These are phyloP conservation scores for Elongisporangium prolatum DNA, from an alignment of 352 stramenopile genomes.

Conservation along the genomic window DNA sequence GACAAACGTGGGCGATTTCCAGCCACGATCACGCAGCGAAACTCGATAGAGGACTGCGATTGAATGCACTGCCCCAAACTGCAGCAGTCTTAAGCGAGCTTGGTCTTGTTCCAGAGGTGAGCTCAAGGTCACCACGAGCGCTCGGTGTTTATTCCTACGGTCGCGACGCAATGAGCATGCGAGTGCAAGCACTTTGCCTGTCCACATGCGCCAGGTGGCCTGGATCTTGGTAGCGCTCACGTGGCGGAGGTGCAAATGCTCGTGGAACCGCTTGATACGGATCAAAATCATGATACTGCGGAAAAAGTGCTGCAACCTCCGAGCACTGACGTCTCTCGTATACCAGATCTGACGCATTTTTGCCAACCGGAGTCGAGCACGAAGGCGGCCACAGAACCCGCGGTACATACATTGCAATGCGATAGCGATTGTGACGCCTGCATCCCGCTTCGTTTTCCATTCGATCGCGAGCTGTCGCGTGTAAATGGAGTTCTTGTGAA, in stretches of 20 bases:
- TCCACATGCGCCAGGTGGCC: conserved; percentile 77
- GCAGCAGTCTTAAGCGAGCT: conserved; percentile 29
- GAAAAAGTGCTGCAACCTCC: conserved; percentile 70
- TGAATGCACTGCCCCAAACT: conserved; percentile 46
- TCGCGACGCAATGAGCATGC: conserved; percentile 34
- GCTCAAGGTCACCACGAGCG: conserved; percentile 20
- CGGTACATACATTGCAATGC: conserved; percentile 36
- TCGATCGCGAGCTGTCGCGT: conserved; percentile 35
- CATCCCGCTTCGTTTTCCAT: conserved; percentile 63
- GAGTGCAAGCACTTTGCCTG: conserved; percentile 42
- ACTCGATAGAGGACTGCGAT: conserved; percentile 43
- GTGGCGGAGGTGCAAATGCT: conserved; percentile 25
- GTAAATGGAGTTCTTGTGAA: conserved; percentile 46
- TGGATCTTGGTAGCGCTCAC: conserved; percentile 53
- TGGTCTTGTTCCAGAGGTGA: conserved; percentile 8
- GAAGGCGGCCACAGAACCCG: conserved; percentile 46
- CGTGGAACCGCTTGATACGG: conserved; percentile 38
- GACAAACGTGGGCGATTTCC: conserved; percentile 50
- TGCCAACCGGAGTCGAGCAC: conserved; percentile 21
- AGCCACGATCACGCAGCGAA: conserved; percentile 45
- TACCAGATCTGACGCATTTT: conserved; percentile 26
- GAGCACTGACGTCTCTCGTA: conserved; percentile 30
- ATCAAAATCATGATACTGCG: conserved; percentile 63
- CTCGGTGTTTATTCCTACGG: conserved; percentile 24
- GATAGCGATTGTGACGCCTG: conserved; percentile 28